phyloP scores from a whole-genome alignment of 1,139 yeast genomes.

The Pneumocystis oryctolagi region DNA sequence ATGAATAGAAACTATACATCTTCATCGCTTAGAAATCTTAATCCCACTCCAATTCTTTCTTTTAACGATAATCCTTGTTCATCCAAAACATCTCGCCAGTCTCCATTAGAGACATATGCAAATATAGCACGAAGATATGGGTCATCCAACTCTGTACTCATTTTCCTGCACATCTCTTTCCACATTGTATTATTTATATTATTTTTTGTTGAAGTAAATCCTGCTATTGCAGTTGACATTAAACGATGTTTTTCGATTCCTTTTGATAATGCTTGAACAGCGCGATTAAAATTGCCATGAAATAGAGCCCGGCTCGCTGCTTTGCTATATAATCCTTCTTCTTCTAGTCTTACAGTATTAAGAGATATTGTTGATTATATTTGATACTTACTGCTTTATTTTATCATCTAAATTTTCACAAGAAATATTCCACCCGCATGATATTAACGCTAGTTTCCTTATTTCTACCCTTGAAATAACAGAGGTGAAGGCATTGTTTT shows the following conservation, averaged over 20 bases:
- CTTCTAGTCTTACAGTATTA: slow-evolving; percentile 19
- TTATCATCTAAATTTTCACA: slow-evolving; percentile 53
- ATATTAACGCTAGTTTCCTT: slow-evolving; percentile 64
- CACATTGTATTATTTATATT: slow-evolving; percentile 54
- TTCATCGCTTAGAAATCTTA: slow-evolving; percentile 65
- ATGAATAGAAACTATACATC: slow-evolving; percentile 31
- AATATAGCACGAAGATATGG: slow-evolving; percentile 85
- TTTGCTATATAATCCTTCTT: slow-evolving; percentile 39
- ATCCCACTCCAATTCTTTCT: slow-evolving; percentile 80
- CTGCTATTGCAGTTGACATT: slow-evolving; percentile 90
- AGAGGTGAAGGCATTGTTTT: slow-evolving; percentile 18
- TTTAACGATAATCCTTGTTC: slow-evolving; percentile 77
- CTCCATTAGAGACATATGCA: slow-evolving; percentile 85
- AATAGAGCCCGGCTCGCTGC: slow-evolving; percentile 99
- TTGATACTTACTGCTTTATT: not conserved
- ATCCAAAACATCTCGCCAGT: slow-evolving; percentile 92
- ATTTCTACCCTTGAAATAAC: slow-evolving; percentile 26
- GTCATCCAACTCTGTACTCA: slow-evolving; percentile 75
- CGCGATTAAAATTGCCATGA: slow-evolving; percentile 72
- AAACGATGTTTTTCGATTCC: slow-evolving; percentile 50
- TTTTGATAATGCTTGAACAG: slow-evolving; percentile 50
- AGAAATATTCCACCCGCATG: slow-evolving; percentile 86
- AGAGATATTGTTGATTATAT: not conserved
- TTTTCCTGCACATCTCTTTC: slow-evolving; percentile 80
- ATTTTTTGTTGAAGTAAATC: slow-evolving; percentile 66